Evolutionary conservation across 2,329 filamentous ascomycete genomes (phyloP).

Genomic region (Triangularia verruculosa): DNA sequence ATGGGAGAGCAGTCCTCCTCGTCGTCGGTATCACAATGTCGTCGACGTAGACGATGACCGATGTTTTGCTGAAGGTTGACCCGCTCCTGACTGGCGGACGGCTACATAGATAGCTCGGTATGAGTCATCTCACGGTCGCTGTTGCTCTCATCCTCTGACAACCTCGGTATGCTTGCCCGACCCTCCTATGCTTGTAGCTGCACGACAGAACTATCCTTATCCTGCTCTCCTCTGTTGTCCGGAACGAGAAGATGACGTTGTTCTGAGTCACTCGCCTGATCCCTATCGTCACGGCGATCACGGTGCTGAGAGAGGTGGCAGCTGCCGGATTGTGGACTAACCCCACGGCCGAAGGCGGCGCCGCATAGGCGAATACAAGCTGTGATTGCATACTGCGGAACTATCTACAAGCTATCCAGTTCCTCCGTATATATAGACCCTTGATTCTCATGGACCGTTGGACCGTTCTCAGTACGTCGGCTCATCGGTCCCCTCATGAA

Average conservation of each 20-base stretch:
- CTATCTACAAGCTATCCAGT: too few species aligned
- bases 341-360: conserved; percentile 13
- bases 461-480: too few species aligned
- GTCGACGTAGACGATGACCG: conserved; percentile 11
- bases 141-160: too few species aligned
- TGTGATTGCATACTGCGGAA: too few species aligned
- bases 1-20: conserved; percentile 12
- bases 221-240: not conserved
- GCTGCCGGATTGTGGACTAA: conserved; percentile 15
- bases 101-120: not conserved
- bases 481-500: too few species aligned
- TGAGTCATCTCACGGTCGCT: not conserved
- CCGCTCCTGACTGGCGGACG: not conserved
- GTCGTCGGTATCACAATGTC: conserved; percentile 12
- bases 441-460: too few species aligned
- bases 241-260: not conserved
- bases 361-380: too few species aligned
- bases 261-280: conserved; percentile 4
- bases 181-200: not conserved
- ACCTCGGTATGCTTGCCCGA: not conserved
- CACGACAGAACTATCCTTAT: not conserved
- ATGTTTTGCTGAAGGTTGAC: not conserved
- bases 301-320: conserved; percentile 14
- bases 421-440: too few species aligned
- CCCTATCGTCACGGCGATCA: conserved; percentile 8